Base-by-base conservation (phyloP, 2,329 filamentous ascomycete genomes). In the Cytospora chrysosperma region DNA sequence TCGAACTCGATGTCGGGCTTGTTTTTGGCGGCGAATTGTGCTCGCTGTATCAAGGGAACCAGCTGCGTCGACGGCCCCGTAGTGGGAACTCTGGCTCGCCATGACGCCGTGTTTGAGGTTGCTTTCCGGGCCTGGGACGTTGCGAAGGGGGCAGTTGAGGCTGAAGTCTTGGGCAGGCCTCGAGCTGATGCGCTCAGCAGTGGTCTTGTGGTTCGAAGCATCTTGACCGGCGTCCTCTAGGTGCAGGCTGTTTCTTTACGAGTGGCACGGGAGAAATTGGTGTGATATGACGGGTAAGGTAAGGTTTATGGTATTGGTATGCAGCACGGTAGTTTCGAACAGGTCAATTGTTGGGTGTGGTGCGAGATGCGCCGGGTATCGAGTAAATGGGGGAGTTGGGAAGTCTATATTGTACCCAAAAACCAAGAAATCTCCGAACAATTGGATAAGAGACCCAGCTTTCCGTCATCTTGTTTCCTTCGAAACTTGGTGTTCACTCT, bases 1-100 rank as follows among this genome's bases (percentile, higher is more conserved):
- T 91, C 88, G 32, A 77, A 76, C 67, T 88, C 79, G 50, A 73
- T 76, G 68, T 90, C 82, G 60, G 85, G 83, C 47, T 74, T 69
- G 30, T 60, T 73, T 3, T 61, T 74, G 69, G 73, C 70, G 66
- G 69, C 68, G 70, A 69, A 69, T 55, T 62, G 21, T 62, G 71
- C 64, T 67, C 68, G 64, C 67, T 72, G 64, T 32, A 61, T 54
- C 1, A 56, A n/a, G 9, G 61, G 70, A 52, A 67, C 59, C 2
- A 68, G 59, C 15, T 66, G 57, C n/a, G 61, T 30, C 15, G 66
- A 50, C n/a, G 53, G 32, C 21, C 37, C 21, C 6, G 43, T 5
- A 17, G 49, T 19, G 3, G 57, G 57, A 17, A 52, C 57, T 43
- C 43, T 54, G 15, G 53, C 37, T 52, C 64, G 57, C 26, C 53